Evolutionary conservation across 306 rosid species (phyloP), one percentile per base, ranked within the genome.

Genomic region (Castanea crenata): DNA sequence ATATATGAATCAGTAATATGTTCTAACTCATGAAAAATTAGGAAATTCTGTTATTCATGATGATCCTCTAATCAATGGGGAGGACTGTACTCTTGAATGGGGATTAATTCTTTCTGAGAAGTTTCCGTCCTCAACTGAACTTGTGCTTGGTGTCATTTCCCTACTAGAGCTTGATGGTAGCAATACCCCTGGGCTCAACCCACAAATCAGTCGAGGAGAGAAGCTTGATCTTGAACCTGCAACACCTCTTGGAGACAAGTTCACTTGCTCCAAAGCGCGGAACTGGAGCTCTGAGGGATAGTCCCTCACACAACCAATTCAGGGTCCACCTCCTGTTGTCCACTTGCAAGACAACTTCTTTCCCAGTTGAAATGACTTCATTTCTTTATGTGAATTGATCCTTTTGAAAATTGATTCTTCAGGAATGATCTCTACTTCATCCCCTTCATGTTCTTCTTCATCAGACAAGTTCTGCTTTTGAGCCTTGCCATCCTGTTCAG

Each of bases 291-390:
- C 93, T 0, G 89, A 85, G 15, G 99, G 99, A 72, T 93, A 93
- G 86, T 93, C 97, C 80, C 97, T 82, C 3, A 96, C 94, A 18
- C 99, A 96, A 5, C 99, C 91, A 15, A 96, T 96, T 69, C 99
- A 92, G 0, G 99, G 99, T 27, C 99, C 99, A 1, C 96, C 99
- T 62, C 99, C 99, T 0, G 99, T 93, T 52, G 99, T 96, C 99
- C 99, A 96, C 82, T 90, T 96, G 89, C 90, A 93, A 2, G 99
- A 96, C 75, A 96, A 77, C 71, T 96, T 98, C 73, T 90, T 93
- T 75, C 98, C 99, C 16, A 96, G 65, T 76, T 96, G 99, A 70
- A 85, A 96, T 56, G 99, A 93, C 74, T 86, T 86, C 85, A 80
- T 83, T 82, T 78, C 97, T 78, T 89, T 96, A 56, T 79, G 97